A percentile compares a stretch with the other conserved stretches of the same genome.
Conservation (phyloP, 805 yeast species). For the Yarrowia divulgata region DNA sequence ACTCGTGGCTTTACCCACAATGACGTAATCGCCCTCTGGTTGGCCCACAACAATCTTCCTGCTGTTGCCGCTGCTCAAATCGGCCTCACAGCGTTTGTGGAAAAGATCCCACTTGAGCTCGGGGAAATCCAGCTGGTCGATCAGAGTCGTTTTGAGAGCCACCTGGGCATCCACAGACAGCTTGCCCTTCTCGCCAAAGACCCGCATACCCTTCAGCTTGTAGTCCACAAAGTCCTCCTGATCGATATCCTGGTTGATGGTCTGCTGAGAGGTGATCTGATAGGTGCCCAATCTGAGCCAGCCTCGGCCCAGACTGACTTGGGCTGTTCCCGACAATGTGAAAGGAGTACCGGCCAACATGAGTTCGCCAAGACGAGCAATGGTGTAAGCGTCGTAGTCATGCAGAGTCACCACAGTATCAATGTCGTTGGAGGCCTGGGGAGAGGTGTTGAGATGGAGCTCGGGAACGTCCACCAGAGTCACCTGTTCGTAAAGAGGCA, state of each 20-base stretch:
- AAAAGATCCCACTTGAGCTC: conserved; percentile 19
- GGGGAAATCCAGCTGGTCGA: conserved; percentile 15
- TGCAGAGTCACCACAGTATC: conserved; percentile 21
- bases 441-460: not conserved
- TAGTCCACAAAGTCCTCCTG: conserved; percentile 21
- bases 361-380: conserved; percentile 23
- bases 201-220: conserved; percentile 15
- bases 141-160: not conserved
- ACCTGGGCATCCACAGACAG: conserved; percentile 23
- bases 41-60: conserved; percentile 18
- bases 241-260: conserved; percentile 22
- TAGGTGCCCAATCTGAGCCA: conserved; percentile 7
- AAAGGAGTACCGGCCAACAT: conserved; percentile 26
- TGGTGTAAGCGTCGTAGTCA: conserved; percentile 29
- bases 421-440: not conserved
- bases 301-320: not conserved
- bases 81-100: conserved; percentile 9
- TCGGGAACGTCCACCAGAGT: conserved; percentile 23
- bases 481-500: conserved; percentile 14
- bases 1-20: conserved; percentile 17
- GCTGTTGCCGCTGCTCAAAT: conserved; percentile 6
- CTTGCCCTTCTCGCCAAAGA: conserved; percentile 7
- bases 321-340: conserved; percentile 2
- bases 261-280: conserved; percentile 12
- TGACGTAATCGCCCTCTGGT: conserved; percentile 17